Base-by-base conservation (phyloP, 2,329 filamentous ascomycete genomes). In the Neoarthrinium moseri region DNA sequence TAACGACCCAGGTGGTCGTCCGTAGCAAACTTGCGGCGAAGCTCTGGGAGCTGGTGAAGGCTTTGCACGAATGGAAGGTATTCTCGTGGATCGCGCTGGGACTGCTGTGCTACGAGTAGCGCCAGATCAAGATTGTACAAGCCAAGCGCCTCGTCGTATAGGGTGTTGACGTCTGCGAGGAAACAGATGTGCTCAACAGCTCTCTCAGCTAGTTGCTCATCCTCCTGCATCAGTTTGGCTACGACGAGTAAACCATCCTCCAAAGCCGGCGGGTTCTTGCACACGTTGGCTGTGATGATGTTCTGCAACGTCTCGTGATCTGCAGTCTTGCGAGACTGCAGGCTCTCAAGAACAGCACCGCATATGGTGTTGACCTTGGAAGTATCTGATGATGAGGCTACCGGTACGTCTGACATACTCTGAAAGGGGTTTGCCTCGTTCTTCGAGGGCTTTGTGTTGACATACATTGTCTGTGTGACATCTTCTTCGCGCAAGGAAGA, bases 151-250 rank as follows among this genome's bases (percentile, higher is more conserved):
- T 91, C 85, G 51, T 96, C 89, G 59, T 96, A 99, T 0, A 99
- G 80, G 30, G 84, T 84, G 64, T 96, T 95, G 36, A 95, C 87
- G 65, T 99, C 94, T 1, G 91, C 89, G 33, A 99, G 78, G 74
- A 99, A 99, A 74, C 91, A 97, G 49, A 99, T 96, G 60, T 99
- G 94, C 62, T 96, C 91, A 18, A 96, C 86, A 0, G 92, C 92
- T 64, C 86, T 86, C 55, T 97, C 92, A 0, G 90, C 89, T 54
- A 91, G 76, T 43, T 83, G 78, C 33, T 82, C 73, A 40, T 87
- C 81, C 54, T 86, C 78, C 45, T 79, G 76, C 73, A 83, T 79
- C 27, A 99, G 71, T 44, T 84, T 78, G 4, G 89, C 86, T 26
- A 97, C 88, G 24, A 97, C 82, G 2, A 71, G 71, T 41, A 99